Evolutionary conservation across 2,329 filamentous ascomycete species (phyloP).

Genomic region (Mycosphaerelloides madeirae): DNA sequence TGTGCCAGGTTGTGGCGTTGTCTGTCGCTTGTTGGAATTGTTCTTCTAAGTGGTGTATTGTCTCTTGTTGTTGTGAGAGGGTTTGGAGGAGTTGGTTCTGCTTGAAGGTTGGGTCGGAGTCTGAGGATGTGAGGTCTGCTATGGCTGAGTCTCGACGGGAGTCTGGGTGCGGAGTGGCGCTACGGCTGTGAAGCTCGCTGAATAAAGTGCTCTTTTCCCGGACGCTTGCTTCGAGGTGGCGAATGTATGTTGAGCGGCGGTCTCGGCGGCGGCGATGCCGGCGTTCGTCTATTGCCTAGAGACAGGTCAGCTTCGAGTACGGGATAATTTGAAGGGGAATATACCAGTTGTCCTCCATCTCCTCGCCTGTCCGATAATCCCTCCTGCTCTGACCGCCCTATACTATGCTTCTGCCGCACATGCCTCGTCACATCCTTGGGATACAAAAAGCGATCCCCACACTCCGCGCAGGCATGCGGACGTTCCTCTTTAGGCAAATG

Average conservation of each 20-base stretch:
- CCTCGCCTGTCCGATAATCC: background rate
- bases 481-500: slow-evolving; percentile 4
- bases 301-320: background rate
- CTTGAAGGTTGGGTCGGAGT: too few species aligned
- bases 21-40: too few species aligned
- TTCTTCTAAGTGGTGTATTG: too few species aligned
- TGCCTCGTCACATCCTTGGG: slow-evolving; percentile 7
- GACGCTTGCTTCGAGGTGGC: background rate
- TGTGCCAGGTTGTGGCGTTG: too few species aligned
- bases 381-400: background rate
- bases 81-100: too few species aligned
- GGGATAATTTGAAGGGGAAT: background rate
- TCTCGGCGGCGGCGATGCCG: background rate
- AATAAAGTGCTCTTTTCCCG: background rate
- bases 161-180: background rate
- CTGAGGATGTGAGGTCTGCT: background rate
- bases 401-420: background rate
- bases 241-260: background rate
- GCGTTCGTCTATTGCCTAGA: background rate
- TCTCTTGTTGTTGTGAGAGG: too few species aligned
- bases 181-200: background rate
- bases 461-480: slow-evolving; percentile 2
- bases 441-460: slow-evolving; percentile 4
- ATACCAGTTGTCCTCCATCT: background rate
- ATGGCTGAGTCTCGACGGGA: background rate